Evolutionary conservation across 2,329 filamentous ascomycete genomes (phyloP), one percentile per base, ranked within the genome.

Genomic region (Xylaria sp.): DNA sequence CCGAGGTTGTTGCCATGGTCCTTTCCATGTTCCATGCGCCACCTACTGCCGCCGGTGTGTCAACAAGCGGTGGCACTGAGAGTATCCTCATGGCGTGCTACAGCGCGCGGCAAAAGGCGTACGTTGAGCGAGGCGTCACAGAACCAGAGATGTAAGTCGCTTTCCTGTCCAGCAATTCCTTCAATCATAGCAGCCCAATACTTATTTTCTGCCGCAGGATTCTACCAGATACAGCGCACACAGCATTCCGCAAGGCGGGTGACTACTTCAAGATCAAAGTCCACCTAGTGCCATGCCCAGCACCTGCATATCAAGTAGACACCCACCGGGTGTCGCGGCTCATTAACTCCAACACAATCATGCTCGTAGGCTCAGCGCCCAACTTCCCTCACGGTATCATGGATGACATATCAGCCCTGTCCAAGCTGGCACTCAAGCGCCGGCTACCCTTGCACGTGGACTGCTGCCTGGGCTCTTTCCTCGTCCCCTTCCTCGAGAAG

Each of bases 381-480:
- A 99, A 98, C 82, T 99, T 97, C 79, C 95, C 95, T 37, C 95
- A 99, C 75, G 95, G 95, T 63, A 96, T 99, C 74, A 95, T 99
- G 67, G 95, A 99, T 77, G 93, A 98, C 76, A 97, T 99, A 69
- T 80, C 90, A 0, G 85, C 87, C 0, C 87, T 99, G 41, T 97
- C 93, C 57, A 90, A 88, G 62, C 85, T 99, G 4, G 95, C 95
- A 0, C 74, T 90, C 33, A 88, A 88, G 72, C 89, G 91, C 74
- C 90, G 89, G 72, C 81, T 97, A 23, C 93, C 93, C 17, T 86
- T 99, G 10, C 95, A 99, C 75, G 94, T 99, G 52, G 95, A 99
- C 80, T 98, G 95, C 85, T 99, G 95, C 74, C 85, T 99, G 17
- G 95, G 95, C 38, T 97, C 93, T 2, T 98, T 99, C 82, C 83